Percentiles rank a stretch among this genome's conserved stretches.
Conservation (phyloP, 495 filamentous ascomycete species). For the Beverwykella pulmonaria region DNA sequence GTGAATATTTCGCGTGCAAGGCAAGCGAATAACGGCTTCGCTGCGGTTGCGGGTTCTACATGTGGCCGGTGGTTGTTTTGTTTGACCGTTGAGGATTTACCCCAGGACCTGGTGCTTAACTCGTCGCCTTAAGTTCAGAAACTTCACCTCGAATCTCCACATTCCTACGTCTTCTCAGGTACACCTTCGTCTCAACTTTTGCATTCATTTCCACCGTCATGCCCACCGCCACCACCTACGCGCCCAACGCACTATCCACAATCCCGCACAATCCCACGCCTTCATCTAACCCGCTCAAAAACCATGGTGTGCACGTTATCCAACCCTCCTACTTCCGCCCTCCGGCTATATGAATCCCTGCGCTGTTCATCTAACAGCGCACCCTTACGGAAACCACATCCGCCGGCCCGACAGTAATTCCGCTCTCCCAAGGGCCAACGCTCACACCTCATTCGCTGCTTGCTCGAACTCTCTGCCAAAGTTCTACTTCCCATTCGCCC, state of each 20-base stretch:
- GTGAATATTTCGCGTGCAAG: not conserved
- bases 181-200: not conserved
- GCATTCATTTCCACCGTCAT: not conserved
- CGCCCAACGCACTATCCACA: not conserved
- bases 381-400: slow-evolving; percentile 30
- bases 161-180: not conserved
- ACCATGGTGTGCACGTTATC: slow-evolving; percentile 25
- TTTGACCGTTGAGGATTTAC: slow-evolving; percentile 19
- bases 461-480: not conserved
- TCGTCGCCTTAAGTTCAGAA: not conserved
- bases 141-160: not conserved
- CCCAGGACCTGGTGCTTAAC: slow-evolving; percentile 21
- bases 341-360: slow-evolving; percentile 27
- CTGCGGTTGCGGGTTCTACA: not conserved
- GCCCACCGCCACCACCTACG: not conserved
- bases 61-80: slow-evolving; percentile 24
- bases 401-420: slow-evolving; percentile 35
- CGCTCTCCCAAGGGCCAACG: not conserved
- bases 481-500: not conserved
- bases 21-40: not conserved
- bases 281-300: not conserved
- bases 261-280: slow-evolving; percentile 4
- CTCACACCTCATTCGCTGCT: not conserved
- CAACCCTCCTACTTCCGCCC: not conserved
- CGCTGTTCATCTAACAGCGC: slow-evolving; percentile 19